Evolutionary conservation across 2,329 filamentous ascomycete species (phyloP), one percentile per base, ranked within the genome.

Genomic region (Trichophyton benhamiae): DNA sequence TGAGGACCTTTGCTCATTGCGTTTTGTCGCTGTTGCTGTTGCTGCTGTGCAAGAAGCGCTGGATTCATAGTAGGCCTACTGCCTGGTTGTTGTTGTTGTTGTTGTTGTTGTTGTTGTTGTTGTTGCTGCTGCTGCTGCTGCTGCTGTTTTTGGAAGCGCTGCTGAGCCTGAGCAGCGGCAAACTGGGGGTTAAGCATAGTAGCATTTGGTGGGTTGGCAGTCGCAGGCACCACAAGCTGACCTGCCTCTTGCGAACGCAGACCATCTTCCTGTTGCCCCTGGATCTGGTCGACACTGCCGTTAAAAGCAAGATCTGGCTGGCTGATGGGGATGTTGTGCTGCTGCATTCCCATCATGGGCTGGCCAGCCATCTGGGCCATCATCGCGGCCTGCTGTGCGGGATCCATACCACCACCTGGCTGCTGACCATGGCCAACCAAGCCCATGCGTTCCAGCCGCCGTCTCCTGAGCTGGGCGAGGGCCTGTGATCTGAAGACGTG

Each of bases 161-260:
- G 46, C 9, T 71, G 70, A 52, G 75, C 71, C 64, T 76, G 76
- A 4, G 71, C 71, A 38, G 73, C 66, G 63, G 73, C 66, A 63
- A 76, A 75, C n/a, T 72, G 72, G 20, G 70, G 68, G 53, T 75
- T 73, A 52, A 73, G 71, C 65, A 77, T 79, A 58, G 64, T 65
- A 63, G 77, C 76, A 59, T 81, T 81, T 67, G 80, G 82, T 8
- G 60, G 42, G 2, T 17, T 49, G 15, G 27, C 41, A 70, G 82
- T 86, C 5, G 82, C 83, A 8, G 83, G 83, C 2, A 86, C 83
- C n/a, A 85, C 83, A 48, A 81, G 74, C 64, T 84, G 81, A 7
- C 83, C 83, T 57, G 80, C 80, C 70, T 85, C 81, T 67, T 83
- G 81, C 15, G 80, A 79, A 59, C 82, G 81, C 65, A 84, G 71